These are phyloP conservation scores for Aspergillus amoenus DNA, from an alignment of 2,329 filamentous ascomycete genomes.

Conservation along the genomic window DNA sequence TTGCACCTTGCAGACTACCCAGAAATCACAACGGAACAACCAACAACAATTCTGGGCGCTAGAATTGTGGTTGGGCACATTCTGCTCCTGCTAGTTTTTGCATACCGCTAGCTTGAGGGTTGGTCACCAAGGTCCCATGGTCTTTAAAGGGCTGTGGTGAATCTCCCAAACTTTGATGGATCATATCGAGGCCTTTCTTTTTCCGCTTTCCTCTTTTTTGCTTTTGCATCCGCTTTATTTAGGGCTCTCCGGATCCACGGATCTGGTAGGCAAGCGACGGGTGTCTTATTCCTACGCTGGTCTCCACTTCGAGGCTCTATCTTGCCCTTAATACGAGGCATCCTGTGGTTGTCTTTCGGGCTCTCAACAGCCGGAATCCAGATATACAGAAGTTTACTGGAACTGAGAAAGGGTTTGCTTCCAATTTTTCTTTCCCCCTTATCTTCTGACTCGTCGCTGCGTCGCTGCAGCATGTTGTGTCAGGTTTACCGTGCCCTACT, in stretches of 20 bases:
- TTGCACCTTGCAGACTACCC: not conserved
- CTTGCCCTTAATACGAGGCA: not conserved
- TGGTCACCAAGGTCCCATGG: conserved; percentile 1
- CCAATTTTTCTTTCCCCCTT: not conserved
- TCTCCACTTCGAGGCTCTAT: not conserved
- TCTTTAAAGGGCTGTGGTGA: not conserved
- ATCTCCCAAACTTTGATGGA: not conserved
- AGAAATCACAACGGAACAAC: not conserved
- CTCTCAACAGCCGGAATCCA: not conserved
- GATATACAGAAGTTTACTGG: not conserved
- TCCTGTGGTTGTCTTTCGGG: not conserved
- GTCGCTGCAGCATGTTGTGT: not conserved
- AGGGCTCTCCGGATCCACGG: not conserved
- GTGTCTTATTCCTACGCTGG: not conserved
- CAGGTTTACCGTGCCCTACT: not conserved
- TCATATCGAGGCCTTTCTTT: not conserved
- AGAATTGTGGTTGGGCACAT: not conserved
- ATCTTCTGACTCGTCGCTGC: not conserved
- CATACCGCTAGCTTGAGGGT: not conserved
- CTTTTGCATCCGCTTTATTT: conserved; percentile 1
- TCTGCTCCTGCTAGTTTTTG: not conserved
- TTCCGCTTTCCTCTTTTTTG: not conserved
- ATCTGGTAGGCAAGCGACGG: not conserved
- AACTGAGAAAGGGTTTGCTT: not conserved
- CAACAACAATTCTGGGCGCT: not conserved